Conservation (phyloP, 768 basidiomycete species). For the Cystobasidium tubakii region DNA sequence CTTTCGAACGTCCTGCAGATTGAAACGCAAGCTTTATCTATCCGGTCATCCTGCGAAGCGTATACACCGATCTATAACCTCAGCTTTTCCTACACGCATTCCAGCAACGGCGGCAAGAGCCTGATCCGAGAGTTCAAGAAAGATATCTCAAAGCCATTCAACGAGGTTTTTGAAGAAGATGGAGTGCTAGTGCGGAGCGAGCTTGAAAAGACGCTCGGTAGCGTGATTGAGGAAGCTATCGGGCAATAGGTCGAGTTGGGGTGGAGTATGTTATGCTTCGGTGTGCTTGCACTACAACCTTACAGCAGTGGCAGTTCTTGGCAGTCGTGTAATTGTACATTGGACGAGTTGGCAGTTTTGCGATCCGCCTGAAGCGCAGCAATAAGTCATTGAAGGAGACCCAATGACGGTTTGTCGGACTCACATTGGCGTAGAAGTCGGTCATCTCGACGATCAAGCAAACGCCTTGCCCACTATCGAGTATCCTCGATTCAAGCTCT, state of each 20-base stretch:
- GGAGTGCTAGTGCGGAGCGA: slow-evolving; percentile 70
- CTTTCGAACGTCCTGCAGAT: slow-evolving; percentile 63
- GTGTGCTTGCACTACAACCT: neutral
- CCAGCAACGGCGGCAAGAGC: slow-evolving; percentile 77
- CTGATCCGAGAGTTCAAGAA: slow-evolving; percentile 64
- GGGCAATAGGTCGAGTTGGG: neutral
- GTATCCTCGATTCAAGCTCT: slow-evolving; percentile 20
- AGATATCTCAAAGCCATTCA: slow-evolving; percentile 59
- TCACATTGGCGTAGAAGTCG: neutral
- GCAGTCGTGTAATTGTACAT: neutral
- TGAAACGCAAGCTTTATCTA: slow-evolving; percentile 78
- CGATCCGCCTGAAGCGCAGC: no score
- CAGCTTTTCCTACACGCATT: slow-evolving; percentile 65
- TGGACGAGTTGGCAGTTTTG: no score
- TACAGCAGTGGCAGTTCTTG: neutral
- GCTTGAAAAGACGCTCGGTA: slow-evolving; percentile 74
- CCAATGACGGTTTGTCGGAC: no score
- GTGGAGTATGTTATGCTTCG: neutral
- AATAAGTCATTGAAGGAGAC: no score
- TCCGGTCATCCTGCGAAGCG: slow-evolving; percentile 65
- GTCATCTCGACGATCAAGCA: neutral
- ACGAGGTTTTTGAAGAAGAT: slow-evolving; percentile 68
- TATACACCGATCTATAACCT: slow-evolving; percentile 64
- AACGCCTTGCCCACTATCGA: slow-evolving; percentile 25
- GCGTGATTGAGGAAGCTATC: slow-evolving; percentile 41